Evolutionary conservation across 441 rosid genomes (phyloP).

Genomic region (Eruca vesicaria): DNA sequence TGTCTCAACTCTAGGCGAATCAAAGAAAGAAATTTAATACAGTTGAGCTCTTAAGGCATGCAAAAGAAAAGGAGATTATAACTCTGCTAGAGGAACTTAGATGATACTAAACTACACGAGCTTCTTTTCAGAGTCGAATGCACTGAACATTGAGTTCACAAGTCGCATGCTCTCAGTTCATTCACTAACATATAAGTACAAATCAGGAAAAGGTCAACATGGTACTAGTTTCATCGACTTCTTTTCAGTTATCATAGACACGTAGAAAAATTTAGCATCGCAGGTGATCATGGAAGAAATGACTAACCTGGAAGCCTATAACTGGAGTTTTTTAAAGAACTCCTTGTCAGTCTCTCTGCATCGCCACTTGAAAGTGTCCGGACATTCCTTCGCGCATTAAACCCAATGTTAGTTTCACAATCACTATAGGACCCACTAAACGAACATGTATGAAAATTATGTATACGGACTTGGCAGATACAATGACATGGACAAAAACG

Average conservation of each 20-base stretch:
- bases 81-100: constrained; percentile 13
- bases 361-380: constrained; percentile 80
- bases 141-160: constrained; percentile 1
- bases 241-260: constrained; percentile 5
- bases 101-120: constrained; percentile 7
- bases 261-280: constrained; percentile 12
- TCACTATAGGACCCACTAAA: constrained; percentile 16
- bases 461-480: constrained; percentile 88
- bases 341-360: constrained; percentile 63
- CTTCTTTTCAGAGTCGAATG: background rate
- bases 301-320: constrained; percentile 85
- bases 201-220: constrained; percentile 6
- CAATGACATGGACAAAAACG: constrained; percentile 80
- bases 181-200: background rate
- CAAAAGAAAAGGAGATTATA: background rate
- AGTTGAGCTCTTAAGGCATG: background rate
- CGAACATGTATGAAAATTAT: constrained; percentile 19
- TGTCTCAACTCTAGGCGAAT: background rate
- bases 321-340: constrained; percentile 61
- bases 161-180: background rate
- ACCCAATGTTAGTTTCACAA: constrained; percentile 26
- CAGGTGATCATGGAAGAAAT: background rate
- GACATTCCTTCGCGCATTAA: constrained; percentile 64
- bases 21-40: constrained; percentile 5
- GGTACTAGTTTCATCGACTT: constrained; percentile 3